A percentile compares a stretch with the other conserved stretches of the same genome.
Conservation (phyloP, 441 rosid species). For the Omphalea diandra region DNA sequence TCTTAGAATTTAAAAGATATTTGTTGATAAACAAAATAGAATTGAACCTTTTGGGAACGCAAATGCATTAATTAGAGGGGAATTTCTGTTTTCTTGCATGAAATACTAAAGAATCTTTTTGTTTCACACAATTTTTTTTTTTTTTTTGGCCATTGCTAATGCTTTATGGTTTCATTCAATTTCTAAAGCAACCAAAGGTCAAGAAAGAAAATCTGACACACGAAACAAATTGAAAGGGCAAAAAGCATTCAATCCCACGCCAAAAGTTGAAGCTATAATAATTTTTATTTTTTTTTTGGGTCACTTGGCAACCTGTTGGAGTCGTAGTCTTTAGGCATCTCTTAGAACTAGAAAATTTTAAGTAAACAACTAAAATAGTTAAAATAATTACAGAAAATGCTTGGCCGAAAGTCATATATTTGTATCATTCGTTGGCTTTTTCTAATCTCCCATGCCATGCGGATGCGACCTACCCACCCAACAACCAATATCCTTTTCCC, state of each 20-base stretch:
- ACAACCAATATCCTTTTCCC: background rate
- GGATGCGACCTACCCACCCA: constrained; percentile 9
- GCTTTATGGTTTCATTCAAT: background rate
- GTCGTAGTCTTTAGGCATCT: background rate
- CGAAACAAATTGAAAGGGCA: too few relatives aligned
- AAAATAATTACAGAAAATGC: background rate
- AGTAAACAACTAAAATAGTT: background rate
- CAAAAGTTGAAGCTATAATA: background rate
- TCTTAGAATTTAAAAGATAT: background rate
- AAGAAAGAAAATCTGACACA: too few relatives aligned
- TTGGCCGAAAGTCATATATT: background rate
- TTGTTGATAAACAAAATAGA: background rate
- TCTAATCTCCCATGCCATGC: background rate
- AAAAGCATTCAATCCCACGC: background rate
- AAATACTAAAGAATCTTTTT: constrained; percentile 3
- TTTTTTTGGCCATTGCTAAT: background rate
- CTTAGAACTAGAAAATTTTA: too few relatives aligned
- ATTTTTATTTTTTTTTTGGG: background rate
- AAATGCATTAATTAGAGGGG: background rate
- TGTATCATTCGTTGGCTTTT: background rate
- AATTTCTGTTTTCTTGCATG: background rate
- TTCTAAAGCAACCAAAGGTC: background rate
- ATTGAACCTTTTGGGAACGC: background rate
- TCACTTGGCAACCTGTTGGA: background rate
- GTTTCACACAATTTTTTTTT: too few relatives aligned